Base-by-base conservation (phyloP, 768 basidiomycete species). In the Serendipita sp. region DNA sequence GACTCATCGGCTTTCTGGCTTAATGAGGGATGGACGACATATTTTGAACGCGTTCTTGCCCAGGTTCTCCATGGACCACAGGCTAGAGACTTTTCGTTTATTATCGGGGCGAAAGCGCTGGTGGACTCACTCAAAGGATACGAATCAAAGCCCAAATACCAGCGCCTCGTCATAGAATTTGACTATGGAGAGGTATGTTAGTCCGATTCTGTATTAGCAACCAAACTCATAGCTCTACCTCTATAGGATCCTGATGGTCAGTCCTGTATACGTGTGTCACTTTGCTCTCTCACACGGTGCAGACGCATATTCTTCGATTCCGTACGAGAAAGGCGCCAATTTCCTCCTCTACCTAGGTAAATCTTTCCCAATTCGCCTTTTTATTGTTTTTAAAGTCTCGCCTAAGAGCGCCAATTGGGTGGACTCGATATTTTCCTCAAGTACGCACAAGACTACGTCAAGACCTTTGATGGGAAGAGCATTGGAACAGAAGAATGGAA, bases 11-110 rank as follows among this genome's bases (percentile, higher is more conserved):
- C 89, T 73, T 91, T 90, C 75, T 91, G 88, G 88, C 81, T 92
- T 44, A 92, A 91, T 71, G 88, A 93, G 64, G 74, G 91, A 31
- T 94, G 89, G 87, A 96, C 94, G 36, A 93, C 89, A 0, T 97
- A 93, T 70, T 84, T 89, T 34, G 94, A 98, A 71, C 84, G 92
- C 15, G 74, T 95, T 5, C 76, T 95, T 50, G 83, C 83, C 55
- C 79, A 84, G 67, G 74, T 78, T 50, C 76, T 92, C 2, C 83
- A 90, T 71, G 81, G 86, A 0, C 83, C 87, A 16, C 83, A 84
- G 1, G 82, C 85, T 60, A 84, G 92, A 46, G 90, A 83, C 16
- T 88, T 97, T 70, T 82, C 83, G 5, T 95, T 79, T 73, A 75
- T 90, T 66, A 85, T 88, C 64, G 92, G 91, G 2, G 76, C 78